Evolutionary conservation across 805 yeast genomes (phyloP).

Genomic region (Yarrowia alimentaria): DNA sequence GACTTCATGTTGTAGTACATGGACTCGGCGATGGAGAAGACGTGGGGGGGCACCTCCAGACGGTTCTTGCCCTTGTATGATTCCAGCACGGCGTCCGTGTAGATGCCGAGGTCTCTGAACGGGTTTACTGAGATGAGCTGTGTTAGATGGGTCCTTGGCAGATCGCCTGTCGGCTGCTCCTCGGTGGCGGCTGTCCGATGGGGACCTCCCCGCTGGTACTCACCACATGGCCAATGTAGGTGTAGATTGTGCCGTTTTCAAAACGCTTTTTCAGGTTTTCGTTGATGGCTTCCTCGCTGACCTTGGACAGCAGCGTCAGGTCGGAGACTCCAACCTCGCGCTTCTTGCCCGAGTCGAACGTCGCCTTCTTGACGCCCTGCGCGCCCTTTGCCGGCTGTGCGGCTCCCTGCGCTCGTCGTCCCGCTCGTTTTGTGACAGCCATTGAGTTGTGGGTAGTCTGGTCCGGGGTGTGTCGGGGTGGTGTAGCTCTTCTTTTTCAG

Average conservation of each 20-base stretch:
- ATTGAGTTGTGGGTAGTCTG: constrained; percentile 43
- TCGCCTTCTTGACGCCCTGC: constrained; percentile 79
- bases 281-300: constrained; percentile 88
- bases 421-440: constrained; percentile 78
- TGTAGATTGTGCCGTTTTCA: constrained; percentile 80
- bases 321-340: constrained; percentile 99
- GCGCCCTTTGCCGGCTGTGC: constrained; percentile 40
- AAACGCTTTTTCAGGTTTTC: constrained; percentile 88
- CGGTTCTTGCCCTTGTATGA: constrained; percentile 89
- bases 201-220: too few species aligned
- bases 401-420: constrained; percentile 57
- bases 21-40: constrained; percentile 94
- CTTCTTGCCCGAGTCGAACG: constrained; percentile 81
- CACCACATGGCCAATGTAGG: constrained; percentile 43
- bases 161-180: too few species aligned
- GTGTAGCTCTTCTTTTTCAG: background rate
- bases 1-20: constrained; percentile 95
- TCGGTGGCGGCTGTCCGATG: too few species aligned
- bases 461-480: constrained; percentile 4
- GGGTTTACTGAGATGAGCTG: constrained; percentile 90
- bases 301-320: constrained; percentile 80
- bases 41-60: constrained; percentile 95
- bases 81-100: constrained; percentile 72
- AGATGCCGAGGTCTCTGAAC: constrained; percentile 92
- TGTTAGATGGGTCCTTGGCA: too few species aligned